Conservation (phyloP, 192 early-diverging fungal species). For the Coemansia sp. region DNA sequence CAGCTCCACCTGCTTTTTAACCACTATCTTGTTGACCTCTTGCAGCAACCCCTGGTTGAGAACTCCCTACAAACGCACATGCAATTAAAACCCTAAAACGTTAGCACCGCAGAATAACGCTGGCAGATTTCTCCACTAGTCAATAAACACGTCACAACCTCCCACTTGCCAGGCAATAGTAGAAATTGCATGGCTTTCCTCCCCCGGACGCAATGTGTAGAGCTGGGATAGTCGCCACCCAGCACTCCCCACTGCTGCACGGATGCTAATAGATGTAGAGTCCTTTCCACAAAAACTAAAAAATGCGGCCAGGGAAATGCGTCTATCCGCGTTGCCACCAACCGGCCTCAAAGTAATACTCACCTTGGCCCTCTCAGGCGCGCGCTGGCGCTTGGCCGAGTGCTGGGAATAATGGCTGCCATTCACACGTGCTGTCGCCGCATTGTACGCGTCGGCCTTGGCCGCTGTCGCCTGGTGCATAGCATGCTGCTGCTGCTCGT, state of each 20-base stretch:
- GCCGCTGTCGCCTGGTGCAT: slow-evolving; percentile 27
- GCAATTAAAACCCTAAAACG: not conserved
- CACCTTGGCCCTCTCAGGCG: slow-evolving; percentile 24
- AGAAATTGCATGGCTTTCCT: too few species aligned
- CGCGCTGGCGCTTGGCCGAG: slow-evolving; percentile 18
- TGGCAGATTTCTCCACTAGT: too few species aligned
- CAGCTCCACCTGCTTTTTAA: slow-evolving; percentile 41
- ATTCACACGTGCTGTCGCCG: not conserved
- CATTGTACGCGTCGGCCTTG: slow-evolving; percentile 16
- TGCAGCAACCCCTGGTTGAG: slow-evolving; percentile 29
- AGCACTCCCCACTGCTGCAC: too few species aligned
- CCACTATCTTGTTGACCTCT: slow-evolving; percentile 24
- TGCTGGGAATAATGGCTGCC: not conserved
- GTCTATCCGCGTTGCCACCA: too few species aligned
- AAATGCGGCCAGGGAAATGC: too few species aligned
- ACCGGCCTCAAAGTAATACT: slow-evolving; percentile 1
- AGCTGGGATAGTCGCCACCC: too few species aligned
- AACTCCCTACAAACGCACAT: slow-evolving; percentile 12
- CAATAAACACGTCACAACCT: too few species aligned
- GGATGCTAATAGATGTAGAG: too few species aligned
- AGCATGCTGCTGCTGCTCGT: slow-evolving; percentile 19
- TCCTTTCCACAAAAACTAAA: too few species aligned
- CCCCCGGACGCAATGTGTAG: too few species aligned
- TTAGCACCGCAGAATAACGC: not conserved
- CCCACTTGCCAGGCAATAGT: too few species aligned